phyloP scores from a whole-genome alignment of 208 protist genomes.

The Lotmaria passim region DNA sequence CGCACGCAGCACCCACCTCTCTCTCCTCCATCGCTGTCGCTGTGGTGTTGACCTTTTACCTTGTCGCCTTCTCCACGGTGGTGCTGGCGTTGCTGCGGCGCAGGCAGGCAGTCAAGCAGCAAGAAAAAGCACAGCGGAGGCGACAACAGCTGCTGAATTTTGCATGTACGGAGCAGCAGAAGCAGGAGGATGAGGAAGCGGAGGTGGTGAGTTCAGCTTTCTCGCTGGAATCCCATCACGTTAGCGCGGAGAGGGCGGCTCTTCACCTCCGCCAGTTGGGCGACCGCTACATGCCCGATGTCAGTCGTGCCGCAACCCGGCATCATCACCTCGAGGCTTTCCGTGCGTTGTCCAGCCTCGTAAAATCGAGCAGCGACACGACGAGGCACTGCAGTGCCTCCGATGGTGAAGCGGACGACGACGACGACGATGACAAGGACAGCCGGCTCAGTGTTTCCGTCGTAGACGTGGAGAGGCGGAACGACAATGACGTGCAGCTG shows the following conservation, averaged over 20 bases:
- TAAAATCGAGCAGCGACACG: not conserved
- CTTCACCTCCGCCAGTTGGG: not conserved
- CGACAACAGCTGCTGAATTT: no score
- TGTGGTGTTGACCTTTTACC: not conserved
- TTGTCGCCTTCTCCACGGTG: not conserved
- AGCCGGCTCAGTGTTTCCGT: not conserved
- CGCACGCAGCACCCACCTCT: no score
- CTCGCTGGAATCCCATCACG: no score
- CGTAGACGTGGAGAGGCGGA: not conserved
- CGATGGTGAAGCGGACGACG: not conserved
- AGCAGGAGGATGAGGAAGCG: no score
- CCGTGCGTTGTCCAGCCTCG: conserved; percentile 5
- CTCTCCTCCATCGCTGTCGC: not conserved
- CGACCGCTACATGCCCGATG: not conserved
- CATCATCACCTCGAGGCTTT: not conserved
- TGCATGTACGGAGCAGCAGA: no score
- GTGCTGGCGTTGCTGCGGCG: not conserved
- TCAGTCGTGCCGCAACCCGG: not conserved
- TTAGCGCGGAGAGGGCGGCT: not conserved
- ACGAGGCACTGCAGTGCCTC: not conserved
- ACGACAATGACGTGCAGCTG: not conserved
- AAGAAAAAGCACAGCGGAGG: not conserved
- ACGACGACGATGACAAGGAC: not conserved
- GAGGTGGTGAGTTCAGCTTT: no score
- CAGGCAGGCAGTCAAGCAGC: not conserved